Evolutionary conservation across 2,329 filamentous ascomycete genomes (phyloP).

Genomic region (Trichocomaceae sp.): DNA sequence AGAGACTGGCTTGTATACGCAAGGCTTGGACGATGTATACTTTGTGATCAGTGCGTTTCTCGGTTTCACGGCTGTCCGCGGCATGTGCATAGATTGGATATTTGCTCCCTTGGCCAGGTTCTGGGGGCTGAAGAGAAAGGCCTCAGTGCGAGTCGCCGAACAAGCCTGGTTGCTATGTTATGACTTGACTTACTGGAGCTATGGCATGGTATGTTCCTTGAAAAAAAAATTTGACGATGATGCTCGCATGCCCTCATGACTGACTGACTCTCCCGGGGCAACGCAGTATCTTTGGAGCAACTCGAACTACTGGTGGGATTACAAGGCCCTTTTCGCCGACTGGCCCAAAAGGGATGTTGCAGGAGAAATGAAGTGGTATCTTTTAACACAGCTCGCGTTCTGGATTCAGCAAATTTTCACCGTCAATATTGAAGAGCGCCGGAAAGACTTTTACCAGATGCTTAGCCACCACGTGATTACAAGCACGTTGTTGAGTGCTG

Average conservation of each 20-base stretch:
- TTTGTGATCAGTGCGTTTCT: conserved; percentile 73
- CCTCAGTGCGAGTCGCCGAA: conserved; percentile 77
- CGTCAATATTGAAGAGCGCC: conserved; percentile 85
- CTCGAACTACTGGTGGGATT: conserved; percentile 71
- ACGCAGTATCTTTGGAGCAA: conserved; percentile 69
- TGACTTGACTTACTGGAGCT: conserved; percentile 70
- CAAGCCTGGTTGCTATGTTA: conserved; percentile 89
- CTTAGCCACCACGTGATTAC: conserved; percentile 91
- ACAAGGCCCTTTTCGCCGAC: conserved; percentile 71
- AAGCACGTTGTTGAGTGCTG: conserved; percentile 67
- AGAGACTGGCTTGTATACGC: conserved; percentile 60
- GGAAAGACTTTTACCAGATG: conserved; percentile 97
- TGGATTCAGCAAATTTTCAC: conserved; percentile 93
- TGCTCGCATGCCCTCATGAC: not conserved
- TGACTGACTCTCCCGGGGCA: not conserved
- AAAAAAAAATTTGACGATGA: not conserved
- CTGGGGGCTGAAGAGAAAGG: conserved; percentile 71
- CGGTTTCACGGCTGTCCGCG: conserved; percentile 79
- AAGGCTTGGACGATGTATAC: conserved; percentile 72
- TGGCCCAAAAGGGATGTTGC: conserved; percentile 75
- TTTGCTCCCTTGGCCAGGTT: conserved; percentile 68
- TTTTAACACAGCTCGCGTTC: conserved; percentile 82
- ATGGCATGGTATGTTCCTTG: conserved; percentile 64
- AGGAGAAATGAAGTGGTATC: conserved; percentile 77
- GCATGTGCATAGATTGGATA: conserved; percentile 78